These are phyloP conservation scores for Lecanicillium sp. DNA, from an alignment of 2,329 filamentous ascomycete genomes.

Conservation along the genomic window DNA sequence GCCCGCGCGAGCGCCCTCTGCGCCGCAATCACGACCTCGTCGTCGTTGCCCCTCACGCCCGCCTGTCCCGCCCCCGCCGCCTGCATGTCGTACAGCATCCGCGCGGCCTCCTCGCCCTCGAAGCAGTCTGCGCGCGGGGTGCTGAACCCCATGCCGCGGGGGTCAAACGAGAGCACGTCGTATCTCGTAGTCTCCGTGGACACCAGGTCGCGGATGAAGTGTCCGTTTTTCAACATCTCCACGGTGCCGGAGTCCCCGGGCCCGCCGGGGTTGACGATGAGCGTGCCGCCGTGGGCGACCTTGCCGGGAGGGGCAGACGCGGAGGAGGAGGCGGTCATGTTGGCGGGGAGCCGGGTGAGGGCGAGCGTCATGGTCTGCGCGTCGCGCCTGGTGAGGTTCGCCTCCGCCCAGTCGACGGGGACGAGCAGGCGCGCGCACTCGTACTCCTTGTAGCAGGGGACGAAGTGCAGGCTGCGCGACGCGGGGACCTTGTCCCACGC, in stretches of 20 bases:
- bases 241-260: conserved; percentile 31
- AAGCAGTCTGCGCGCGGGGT: conserved; percentile 30
- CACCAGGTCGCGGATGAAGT: conserved; percentile 17
- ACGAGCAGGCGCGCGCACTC: conserved; percentile 33
- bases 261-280: conserved; percentile 34
- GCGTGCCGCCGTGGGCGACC: conserved; percentile 31
- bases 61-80: not conserved
- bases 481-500: conserved; percentile 27
- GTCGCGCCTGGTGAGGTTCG: conserved; percentile 11
- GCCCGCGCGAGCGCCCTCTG: not conserved
- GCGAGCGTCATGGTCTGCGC: conserved; percentile 27
- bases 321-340: not conserved
- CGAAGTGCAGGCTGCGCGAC: conserved; percentile 16
- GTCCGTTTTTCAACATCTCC: conserved; percentile 20
- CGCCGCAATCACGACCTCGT: not conserved
- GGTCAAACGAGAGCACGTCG: conserved; percentile 33
- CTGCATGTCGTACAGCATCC: conserved; percentile 23
- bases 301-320: too few relatives aligned
- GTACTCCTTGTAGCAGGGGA: conserved; percentile 25
- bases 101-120: conserved; percentile 18
- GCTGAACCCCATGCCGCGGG: conserved; percentile 28
- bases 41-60: not conserved
- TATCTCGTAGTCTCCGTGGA: conserved; percentile 19
- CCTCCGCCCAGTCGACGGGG: conserved; percentile 31
- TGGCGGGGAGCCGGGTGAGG: conserved; percentile 29